Base-by-base conservation (phyloP, 139 green algal genomes). In the Mesotaenium endlicherianum region DNA sequence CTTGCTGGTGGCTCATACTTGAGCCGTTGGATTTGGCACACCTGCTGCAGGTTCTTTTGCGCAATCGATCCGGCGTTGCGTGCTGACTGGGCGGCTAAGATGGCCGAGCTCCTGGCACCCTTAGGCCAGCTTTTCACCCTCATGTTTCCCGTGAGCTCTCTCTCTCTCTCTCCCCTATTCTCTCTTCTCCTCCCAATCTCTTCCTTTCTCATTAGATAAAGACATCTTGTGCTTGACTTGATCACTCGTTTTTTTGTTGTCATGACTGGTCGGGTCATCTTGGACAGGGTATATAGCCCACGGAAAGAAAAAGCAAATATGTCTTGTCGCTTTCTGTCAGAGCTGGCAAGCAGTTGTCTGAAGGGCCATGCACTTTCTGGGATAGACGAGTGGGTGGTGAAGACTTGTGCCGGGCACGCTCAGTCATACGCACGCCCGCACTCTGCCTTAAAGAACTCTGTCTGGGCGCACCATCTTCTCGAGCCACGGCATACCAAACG, bases 1-100 rank as follows among this genome's bases (percentile, higher is more conserved):
- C n/a, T n/a, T n/a, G n/a, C n/a, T n/a, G n/a, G n/a, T n/a, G n/a
- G n/a, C n/a, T n/a, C n/a, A n/a, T n/a, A n/a, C n/a, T n/a, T n/a
- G n/a, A n/a, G n/a, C n/a, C n/a, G n/a, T n/a, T n/a, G n/a, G n/a
- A n/a, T n/a, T n/a, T n/a, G n/a, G n/a, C n/a, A n/a, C n/a, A 11
- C 11, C 8, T 72, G 14, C 8, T 47, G 4, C 80, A 86, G 80
- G 17, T 86, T 81, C 80, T 86, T 86, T 38, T 86, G 80, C 38
- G 80, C 80, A 8, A 45, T 86, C n/a, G 2, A 60, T 4, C 80
- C 80, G 3, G 36, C n/a, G 3, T 41, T 82, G 30, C 26, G 80
- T 16, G 20, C 16, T 16, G 36, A 72, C 11, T 86, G 80, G 80
- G 80, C 69, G 0, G n/a, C 39, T 38, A 83, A 83, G 53, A 71